phyloP scores from a whole-genome alignment of 768 basidiomycete species.

The Tylopilus rubrobrunneus region DNA sequence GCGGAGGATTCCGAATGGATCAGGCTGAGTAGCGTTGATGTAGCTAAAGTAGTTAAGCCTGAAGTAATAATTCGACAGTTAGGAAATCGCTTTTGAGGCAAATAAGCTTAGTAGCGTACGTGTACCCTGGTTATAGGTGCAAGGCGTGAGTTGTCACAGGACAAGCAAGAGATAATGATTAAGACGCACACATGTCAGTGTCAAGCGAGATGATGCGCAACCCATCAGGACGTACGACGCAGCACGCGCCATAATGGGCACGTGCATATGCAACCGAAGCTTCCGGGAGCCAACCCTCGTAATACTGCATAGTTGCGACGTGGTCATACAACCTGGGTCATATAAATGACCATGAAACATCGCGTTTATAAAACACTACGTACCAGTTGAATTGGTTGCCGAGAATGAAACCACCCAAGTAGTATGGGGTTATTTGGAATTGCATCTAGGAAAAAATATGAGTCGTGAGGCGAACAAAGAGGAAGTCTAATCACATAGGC shows the following conservation, averaged over 20 bases:
- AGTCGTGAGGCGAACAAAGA: not conserved
- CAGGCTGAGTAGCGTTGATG: conserved; percentile 43
- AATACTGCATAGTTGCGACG: conserved; percentile 42
- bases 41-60: conserved; percentile 47
- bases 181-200: conserved; percentile 43
- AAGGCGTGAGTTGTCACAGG: no score
- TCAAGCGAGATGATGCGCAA: conserved; percentile 49
- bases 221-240: conserved; percentile 40
- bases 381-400: conserved; percentile 42
- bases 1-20: conserved; percentile 46
- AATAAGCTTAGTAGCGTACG: conserved; percentile 18
- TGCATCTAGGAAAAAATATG: conserved; percentile 8
- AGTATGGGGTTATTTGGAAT: conserved; percentile 37
- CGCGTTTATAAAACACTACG: not conserved
- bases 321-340: conserved; percentile 46
- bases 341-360: not conserved
- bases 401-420: conserved; percentile 30
- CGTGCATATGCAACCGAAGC: conserved; percentile 36
- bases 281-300: conserved; percentile 24
- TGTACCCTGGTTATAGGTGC: conserved; percentile 27
- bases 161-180: not conserved
- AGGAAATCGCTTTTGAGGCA: not conserved
- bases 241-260: conserved; percentile 47
- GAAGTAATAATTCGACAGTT: not conserved
- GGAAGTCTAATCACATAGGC: conserved; percentile 43